Evolutionary conservation across 345 rosid species (phyloP).

Genomic region (Cardamine occulta): DNA sequence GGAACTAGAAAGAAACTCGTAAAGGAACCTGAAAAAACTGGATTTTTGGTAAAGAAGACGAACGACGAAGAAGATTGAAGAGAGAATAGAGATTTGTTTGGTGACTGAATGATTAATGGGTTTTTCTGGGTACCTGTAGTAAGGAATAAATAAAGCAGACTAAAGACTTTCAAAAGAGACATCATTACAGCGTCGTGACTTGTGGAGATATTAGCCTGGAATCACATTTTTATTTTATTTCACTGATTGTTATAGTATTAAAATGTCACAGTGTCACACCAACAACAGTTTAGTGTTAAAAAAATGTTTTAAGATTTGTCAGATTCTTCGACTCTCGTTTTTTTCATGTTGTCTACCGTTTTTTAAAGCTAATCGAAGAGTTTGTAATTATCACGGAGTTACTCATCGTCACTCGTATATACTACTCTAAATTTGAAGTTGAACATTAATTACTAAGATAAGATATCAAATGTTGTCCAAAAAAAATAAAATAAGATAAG

Average conservation of each 20-base stretch:
- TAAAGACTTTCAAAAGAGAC: conserved; percentile 34
- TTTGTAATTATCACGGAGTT: conserved; percentile 6
- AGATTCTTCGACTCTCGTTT: conserved; percentile 16
- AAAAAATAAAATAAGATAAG: no score
- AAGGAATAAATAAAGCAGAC: conserved; percentile 33
- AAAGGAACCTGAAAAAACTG: conserved; percentile 4
- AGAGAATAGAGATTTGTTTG: conserved; percentile 26
- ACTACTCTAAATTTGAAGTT: conserved; percentile 23
- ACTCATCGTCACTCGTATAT: no score
- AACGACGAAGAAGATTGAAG: background rate
- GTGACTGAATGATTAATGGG: conserved; percentile 25
- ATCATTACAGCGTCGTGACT: conserved; percentile 43
- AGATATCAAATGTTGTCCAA: no score
- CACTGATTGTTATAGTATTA: background rate
- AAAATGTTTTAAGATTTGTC: conserved; percentile 10
- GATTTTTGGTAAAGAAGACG: background rate
- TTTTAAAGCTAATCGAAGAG: conserved; percentile 22
- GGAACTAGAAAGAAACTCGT: conserved; percentile 17
- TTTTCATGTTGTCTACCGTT: conserved; percentile 28
- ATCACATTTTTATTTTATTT: conserved; percentile 24
- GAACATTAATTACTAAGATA: background rate
- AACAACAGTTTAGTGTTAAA: conserved; percentile 7
- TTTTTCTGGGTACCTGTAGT: conserved; percentile 36
- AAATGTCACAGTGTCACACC: conserved; percentile 17
- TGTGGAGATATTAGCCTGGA: conserved; percentile 31